These are phyloP conservation scores for Austroboletus festivus DNA, from an alignment of 768 basidiomycete genomes.

Conservation along the genomic window DNA sequence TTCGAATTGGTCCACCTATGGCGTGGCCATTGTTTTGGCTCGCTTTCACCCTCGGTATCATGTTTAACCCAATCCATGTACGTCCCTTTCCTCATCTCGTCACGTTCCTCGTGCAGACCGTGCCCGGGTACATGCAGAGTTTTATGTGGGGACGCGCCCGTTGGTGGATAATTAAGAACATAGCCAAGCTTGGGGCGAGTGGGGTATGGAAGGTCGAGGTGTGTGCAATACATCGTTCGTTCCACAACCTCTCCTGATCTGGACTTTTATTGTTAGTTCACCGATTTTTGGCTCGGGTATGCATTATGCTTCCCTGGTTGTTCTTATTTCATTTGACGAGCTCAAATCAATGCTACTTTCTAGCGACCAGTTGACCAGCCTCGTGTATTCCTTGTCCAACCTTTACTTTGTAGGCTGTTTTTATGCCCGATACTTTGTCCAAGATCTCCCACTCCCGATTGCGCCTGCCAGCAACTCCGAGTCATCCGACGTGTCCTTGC, in stretches of 20 bases:
- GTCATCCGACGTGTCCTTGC: neutral
- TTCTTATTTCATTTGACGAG: no score
- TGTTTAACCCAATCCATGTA: conserved; percentile 76
- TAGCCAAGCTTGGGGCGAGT: conserved; percentile 62
- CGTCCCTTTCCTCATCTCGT: neutral
- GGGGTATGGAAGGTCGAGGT: conserved; percentile 78
- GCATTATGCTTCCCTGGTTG: conserved; percentile 12
- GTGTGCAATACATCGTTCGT: neutral
- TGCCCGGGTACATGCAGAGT: conserved; percentile 50
- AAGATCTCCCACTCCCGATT: neutral
- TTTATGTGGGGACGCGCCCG: conserved; percentile 36
- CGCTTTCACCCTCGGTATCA: conserved; percentile 49
- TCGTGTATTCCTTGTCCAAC: conserved; percentile 69
- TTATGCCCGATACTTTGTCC: conserved; percentile 40
- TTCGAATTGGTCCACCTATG: conserved; percentile 62
- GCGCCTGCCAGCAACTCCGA: no score
- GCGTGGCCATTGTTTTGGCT: conserved; percentile 85
- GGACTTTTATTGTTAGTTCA: conserved; percentile 46
- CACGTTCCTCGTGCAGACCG: neutral
- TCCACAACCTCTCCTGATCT: neutral
- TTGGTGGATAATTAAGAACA: conserved; percentile 73
- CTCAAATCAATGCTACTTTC: no score
- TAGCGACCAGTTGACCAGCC: conserved; percentile 80
- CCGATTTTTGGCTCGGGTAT: conserved; percentile 87
- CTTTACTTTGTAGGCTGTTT: conserved; percentile 72